Percentiles rank a stretch among this genome's conserved stretches.
These are phyloP conservation scores for Protoeuglena noctilucae DNA, from an alignment of 139 green algal genomes.

Conservation along the genomic window DNA sequence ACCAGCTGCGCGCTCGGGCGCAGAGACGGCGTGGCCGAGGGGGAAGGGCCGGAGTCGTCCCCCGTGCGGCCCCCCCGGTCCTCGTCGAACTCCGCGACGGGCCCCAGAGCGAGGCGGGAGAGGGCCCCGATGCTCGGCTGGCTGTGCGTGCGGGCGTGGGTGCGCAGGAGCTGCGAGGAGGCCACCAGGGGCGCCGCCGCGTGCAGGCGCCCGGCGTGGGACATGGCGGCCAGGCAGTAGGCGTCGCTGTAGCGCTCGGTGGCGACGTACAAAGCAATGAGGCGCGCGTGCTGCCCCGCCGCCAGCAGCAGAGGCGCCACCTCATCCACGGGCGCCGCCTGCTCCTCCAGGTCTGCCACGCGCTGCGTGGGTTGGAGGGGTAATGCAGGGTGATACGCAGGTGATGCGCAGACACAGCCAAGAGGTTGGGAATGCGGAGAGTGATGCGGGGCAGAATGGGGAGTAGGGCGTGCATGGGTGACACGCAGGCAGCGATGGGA, in stretches of 20 bases:
- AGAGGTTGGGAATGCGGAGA: no score
- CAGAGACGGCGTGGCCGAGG: not conserved
- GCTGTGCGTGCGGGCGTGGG: not conserved
- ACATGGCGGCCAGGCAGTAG: slow-evolving; percentile 16
- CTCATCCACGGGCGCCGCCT: slow-evolving; percentile 2
- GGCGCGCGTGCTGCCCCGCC: slow-evolving; percentile 2
- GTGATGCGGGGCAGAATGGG: no score
- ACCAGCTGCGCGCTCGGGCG: not conserved
- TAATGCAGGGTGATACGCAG: no score
- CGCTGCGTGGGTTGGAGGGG: no score
- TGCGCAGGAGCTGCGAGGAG: not conserved
- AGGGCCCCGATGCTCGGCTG: not conserved
- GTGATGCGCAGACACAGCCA: no score
- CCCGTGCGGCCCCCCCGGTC: not conserved
- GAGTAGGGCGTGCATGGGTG: no score
- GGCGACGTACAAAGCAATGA: slow-evolving; percentile 11
- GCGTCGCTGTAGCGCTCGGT: slow-evolving; percentile 10
- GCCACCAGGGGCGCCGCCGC: not conserved
- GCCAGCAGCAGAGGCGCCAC: slow-evolving; percentile 19
- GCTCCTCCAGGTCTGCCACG: slow-evolving; percentile 4
- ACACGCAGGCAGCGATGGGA: no score
- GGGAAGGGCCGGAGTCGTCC: not conserved
- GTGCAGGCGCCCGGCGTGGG: not conserved
- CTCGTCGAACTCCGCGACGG: not conserved
- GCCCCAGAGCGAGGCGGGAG: not conserved